A percentile compares a stretch with the other conserved stretches of the same genome.
phyloP scores from a whole-genome alignment of 2,329 filamentous ascomycete species.

The Pseudofabraea citricarpa region DNA sequence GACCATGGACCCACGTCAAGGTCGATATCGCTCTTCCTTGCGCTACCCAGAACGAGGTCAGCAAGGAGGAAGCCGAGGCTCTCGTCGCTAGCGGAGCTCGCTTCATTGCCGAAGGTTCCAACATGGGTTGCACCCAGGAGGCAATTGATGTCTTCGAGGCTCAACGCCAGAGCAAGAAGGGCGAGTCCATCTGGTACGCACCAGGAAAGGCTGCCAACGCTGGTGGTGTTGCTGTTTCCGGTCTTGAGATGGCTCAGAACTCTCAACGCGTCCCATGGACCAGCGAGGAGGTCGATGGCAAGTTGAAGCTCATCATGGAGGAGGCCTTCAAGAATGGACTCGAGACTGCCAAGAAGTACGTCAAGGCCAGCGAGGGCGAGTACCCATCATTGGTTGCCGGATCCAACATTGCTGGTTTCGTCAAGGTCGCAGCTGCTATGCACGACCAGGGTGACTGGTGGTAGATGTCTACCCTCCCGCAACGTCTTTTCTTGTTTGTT shows the following conservation, averaged over 20 bases:
- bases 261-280: constrained; percentile 82
- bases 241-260: constrained; percentile 99
- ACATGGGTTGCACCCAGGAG: constrained; percentile 98
- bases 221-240: constrained; percentile 94
- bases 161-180: constrained; percentile 64
- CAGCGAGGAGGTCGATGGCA: constrained; percentile 80
- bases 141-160: constrained; percentile 92
- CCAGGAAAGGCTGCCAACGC: constrained; percentile 97
- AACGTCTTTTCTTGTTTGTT: too few relatives aligned
- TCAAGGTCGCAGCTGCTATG: constrained; percentile 94
- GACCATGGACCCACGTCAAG: constrained; percentile 87
- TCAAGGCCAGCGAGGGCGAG: constrained; percentile 72
- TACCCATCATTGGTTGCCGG: constrained; percentile 88
- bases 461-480: too few relatives aligned
- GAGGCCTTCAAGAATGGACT: constrained; percentile 86
- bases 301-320: constrained; percentile 94
- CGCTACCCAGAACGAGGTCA: constrained; percentile 97
- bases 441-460: constrained; percentile 96
- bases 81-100: constrained; percentile 72
- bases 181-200: constrained; percentile 82
- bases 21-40: constrained; percentile 90
- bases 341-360: constrained; percentile 84
- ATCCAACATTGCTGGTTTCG: constrained; percentile 95
- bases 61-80: constrained; percentile 79
- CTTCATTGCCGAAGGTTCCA: constrained; percentile 93